These are phyloP conservation scores for Metschnikowia chrysomelidarum DNA, from an alignment of 805 yeast genomes.

Conservation along the genomic window DNA sequence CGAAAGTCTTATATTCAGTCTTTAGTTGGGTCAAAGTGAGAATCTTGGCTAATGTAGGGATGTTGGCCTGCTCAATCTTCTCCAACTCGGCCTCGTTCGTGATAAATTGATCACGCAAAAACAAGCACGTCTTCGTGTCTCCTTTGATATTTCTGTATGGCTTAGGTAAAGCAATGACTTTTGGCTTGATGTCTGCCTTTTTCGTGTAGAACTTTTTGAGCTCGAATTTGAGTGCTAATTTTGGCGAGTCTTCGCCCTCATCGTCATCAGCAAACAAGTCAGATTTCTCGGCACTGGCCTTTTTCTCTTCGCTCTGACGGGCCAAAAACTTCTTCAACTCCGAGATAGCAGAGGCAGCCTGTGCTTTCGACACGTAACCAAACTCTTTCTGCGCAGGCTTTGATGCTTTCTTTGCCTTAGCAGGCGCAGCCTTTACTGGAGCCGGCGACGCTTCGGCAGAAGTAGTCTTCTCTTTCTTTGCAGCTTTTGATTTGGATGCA, in stretches of 20 bases:
- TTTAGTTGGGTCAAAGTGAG: slow-evolving; percentile 73
- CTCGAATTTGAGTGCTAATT: slow-evolving; percentile 60
- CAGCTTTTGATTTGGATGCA: slow-evolving; percentile 21
- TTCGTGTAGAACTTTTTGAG: slow-evolving; percentile 63
- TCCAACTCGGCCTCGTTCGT: slow-evolving; percentile 44
- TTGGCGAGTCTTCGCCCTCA: slow-evolving; percentile 51
- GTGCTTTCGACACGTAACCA: slow-evolving; percentile 17
- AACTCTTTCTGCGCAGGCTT: slow-evolving; percentile 10
- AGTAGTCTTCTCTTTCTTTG: slow-evolving; percentile 7
- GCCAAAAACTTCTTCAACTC: slow-evolving; percentile 65
- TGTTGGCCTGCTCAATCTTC: slow-evolving; percentile 44
- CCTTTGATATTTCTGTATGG: slow-evolving; percentile 43
- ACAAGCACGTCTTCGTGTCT: slow-evolving; percentile 56
- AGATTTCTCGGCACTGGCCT: slow-evolving; percentile 27
- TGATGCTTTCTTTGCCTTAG: slow-evolving; percentile 16
- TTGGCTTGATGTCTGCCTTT: slow-evolving; percentile 58
- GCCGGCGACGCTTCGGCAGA: slow-evolving; percentile 12
- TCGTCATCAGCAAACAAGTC: slow-evolving; percentile 49
- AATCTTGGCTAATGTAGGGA: slow-evolving; percentile 51
- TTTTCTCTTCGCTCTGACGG: slow-evolving; percentile 26
- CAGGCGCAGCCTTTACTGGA: slow-evolving; percentile 19
- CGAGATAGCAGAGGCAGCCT: slow-evolving; percentile 47
- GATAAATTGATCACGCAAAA: slow-evolving; percentile 61
- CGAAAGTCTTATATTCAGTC: slow-evolving; percentile 83
- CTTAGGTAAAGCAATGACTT: slow-evolving; percentile 45